Percentiles rank a stretch among this genome's conserved stretches.
Evolutionary conservation across 2,329 filamentous ascomycete genomes (phyloP).

Genomic region (Xylaria sp.): DNA sequence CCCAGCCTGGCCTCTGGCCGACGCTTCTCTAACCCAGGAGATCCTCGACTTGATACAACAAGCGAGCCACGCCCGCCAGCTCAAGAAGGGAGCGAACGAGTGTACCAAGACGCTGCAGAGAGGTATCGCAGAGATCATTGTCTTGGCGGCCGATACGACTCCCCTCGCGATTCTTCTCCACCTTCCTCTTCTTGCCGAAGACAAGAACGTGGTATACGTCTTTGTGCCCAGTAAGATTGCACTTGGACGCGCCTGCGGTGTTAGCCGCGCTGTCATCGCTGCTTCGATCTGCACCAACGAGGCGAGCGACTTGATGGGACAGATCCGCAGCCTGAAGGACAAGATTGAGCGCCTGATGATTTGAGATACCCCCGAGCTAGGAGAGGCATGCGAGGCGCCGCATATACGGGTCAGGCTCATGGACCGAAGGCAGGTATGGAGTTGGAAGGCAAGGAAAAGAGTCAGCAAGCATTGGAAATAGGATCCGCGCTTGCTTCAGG

Average conservation of each 20-base stretch:
- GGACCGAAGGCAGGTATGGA: conserved; percentile 2
- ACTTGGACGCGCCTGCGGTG: conserved; percentile 87
- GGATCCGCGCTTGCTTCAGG: conserved; percentile 9
- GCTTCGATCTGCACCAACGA: conserved; percentile 87
- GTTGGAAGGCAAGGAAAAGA: background rate
- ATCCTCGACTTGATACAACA: conserved; percentile 83
- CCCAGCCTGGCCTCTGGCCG: conserved; percentile 71
- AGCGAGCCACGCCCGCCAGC: conserved; percentile 63
- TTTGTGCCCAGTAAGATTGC: conserved; percentile 69
- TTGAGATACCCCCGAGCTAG: conserved; percentile 51
- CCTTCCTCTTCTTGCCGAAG: conserved; percentile 85
- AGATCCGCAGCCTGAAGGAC: conserved; percentile 88
- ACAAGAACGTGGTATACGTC: conserved; percentile 63
- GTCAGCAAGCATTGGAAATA: conserved; percentile 8
- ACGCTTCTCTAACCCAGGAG: conserved; percentile 75
- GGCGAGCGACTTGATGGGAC: conserved; percentile 80
- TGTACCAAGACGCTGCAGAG: conserved; percentile 87
- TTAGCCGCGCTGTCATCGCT: conserved; percentile 84
- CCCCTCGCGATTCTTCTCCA: conserved; percentile 88
- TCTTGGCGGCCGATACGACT: conserved; percentile 85
- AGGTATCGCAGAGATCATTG: conserved; percentile 85
- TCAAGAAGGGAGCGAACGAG: conserved; percentile 90
- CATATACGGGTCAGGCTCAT: background rate
- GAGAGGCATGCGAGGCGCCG: conserved; percentile 11
- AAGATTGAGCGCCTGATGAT: conserved; percentile 97